Base-by-base conservation (phyloP, 2,329 filamentous ascomycete genomes). In the Arthrobotrys conoides region DNA sequence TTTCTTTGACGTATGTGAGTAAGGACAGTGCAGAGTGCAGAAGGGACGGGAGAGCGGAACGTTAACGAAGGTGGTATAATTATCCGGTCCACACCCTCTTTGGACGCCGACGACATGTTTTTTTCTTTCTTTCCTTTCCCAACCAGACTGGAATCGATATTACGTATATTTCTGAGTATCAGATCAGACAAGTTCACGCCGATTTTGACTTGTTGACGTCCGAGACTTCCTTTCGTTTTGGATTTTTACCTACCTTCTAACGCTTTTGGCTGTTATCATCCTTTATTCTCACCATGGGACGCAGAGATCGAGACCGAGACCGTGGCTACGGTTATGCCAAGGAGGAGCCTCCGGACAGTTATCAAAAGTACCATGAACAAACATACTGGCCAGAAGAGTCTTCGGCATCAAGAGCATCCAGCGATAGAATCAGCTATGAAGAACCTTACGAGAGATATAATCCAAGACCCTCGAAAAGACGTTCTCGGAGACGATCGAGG, bases 361-460 rank as follows among this genome's bases (percentile, higher is more conserved):
- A 73, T 48, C 55, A 73, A 20, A 49, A 73, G 41, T 73, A 66
- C 41, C 36, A 75, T 18, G 71, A 75, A 30, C 67, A 24, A 9
- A 49, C 44, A 51, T 65, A 65, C 24, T 33, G 27, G 46, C 41
- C 61, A 12, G 16, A 12, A 4, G 51, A 55, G 16, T 20, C 53
- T 16, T 38, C 38, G 12, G 44, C 6, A 9, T 68, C 71, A 9
- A 20, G 33, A 6, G 44, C 51, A 1, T 61, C 27, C 1, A 68
- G 48, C 38, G 55, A 75, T 20, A 68, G 46, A 22, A 46, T 55
- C 27, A 48, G 36, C 16, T 36, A 51, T 33, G 64, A 75, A 12
- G 71, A 75, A 49, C 71, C 71, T 4, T 68, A 63, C 33, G 71
- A 71, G 49, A 71, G 24, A 53, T 70, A 76, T 55, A 66, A 61